Evolutionary conservation across 148 eudicot species (phyloP).

Genomic region (Vaccinium macrocarpon): DNA sequence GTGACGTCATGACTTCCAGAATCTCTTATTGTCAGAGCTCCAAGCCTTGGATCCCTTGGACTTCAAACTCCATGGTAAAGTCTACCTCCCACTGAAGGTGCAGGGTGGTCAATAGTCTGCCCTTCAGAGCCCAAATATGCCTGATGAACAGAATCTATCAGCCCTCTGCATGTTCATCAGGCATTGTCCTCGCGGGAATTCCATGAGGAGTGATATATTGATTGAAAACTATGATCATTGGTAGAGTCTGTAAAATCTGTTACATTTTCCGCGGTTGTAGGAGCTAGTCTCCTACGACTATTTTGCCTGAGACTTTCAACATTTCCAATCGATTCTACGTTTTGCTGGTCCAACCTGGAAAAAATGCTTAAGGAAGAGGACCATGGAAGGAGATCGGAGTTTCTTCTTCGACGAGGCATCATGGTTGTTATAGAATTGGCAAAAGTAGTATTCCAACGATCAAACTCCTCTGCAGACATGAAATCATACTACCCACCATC

Average conservation of each 20-base stretch:
- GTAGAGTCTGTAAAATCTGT: not conserved
- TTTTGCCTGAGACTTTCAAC: not conserved
- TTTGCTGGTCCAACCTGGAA: too few relatives aligned
- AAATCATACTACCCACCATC: not conserved
- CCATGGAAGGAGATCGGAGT: too few relatives aligned
- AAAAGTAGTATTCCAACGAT: not conserved
- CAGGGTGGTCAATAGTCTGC: not conserved
- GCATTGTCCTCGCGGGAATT: not conserved
- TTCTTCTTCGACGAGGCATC: conserved; percentile 56
- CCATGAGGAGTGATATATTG: not conserved
- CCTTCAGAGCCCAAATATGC: not conserved
- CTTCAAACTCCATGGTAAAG: not conserved
- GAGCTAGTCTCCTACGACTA: not conserved
- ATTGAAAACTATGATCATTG: not conserved
- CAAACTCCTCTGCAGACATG: not conserved
- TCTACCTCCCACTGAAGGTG: not conserved
- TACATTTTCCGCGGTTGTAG: not conserved
- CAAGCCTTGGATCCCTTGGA: conserved; percentile 11
- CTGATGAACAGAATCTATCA: not conserved
- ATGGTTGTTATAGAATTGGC: conserved; percentile 4
- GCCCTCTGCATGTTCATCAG: not conserved
- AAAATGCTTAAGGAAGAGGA: too few relatives aligned
- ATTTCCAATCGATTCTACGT: not conserved
- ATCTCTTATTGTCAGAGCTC: not conserved
- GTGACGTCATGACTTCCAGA: not conserved